Evolutionary conservation across 2,329 filamentous ascomycete species (phyloP).

Genomic region (Scedosporium aurantiacum): DNA sequence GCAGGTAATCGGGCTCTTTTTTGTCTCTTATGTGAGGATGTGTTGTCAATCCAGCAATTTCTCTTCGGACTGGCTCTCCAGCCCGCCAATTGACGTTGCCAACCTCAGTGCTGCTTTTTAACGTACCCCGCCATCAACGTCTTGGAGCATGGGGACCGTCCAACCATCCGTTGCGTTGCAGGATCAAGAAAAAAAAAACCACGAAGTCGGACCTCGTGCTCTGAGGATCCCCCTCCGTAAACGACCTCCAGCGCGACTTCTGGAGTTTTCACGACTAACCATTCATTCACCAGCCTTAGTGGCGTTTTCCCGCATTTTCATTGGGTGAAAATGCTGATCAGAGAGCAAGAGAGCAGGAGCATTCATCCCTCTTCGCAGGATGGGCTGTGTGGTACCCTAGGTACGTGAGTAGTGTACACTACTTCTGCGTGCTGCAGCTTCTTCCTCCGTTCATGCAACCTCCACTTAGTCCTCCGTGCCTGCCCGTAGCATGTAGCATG

Average conservation of each 20-base stretch:
- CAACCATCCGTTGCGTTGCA: neutral
- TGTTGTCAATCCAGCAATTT: constrained; percentile 6
- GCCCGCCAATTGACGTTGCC: neutral
- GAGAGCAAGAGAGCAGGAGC: neutral
- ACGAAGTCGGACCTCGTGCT: too few species aligned
- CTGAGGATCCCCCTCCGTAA: too few species aligned
- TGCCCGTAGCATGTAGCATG: neutral
- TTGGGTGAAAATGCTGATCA: constrained; percentile 3
- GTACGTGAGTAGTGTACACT: neutral
- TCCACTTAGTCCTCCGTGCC: neutral
- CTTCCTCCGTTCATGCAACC: neutral
- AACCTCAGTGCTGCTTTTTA: neutral
- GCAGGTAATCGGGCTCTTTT: constrained; percentile 8
- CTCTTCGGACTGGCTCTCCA: neutral
- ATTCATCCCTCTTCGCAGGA: neutral
- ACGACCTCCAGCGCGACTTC: neutral
- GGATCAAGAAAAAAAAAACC: too few species aligned
- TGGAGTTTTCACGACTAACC: neutral
- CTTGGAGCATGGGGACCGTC: neutral
- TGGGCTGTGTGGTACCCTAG: neutral
- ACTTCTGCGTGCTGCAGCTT: neutral
- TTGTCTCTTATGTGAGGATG: constrained; percentile 8
- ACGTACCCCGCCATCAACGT: neutral
- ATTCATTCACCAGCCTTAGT: neutral
- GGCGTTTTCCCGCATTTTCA: neutral